These are phyloP conservation scores for Colletotrichum horii DNA, from an alignment of 2,329 filamentous ascomycete species.

Conservation along the genomic window DNA sequence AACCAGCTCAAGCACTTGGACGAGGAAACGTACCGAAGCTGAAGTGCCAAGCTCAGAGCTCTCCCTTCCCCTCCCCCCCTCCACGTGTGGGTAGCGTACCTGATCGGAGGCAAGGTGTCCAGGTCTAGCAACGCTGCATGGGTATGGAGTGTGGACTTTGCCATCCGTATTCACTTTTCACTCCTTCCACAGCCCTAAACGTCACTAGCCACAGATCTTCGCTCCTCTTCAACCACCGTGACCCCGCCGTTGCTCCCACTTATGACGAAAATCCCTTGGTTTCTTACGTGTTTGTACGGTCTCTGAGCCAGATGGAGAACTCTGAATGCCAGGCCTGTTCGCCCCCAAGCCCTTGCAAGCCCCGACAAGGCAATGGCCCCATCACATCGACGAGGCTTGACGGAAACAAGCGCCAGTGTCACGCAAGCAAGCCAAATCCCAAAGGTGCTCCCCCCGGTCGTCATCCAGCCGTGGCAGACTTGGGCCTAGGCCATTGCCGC, in stretches of 20 bases:
- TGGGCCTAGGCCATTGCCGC: neutral
- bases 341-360: neutral
- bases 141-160: neutral
- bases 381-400: slow-evolving; percentile 2
- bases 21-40: neutral
- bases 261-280: slow-evolving; percentile 9
- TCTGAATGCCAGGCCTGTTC: neutral
- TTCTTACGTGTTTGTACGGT: neutral
- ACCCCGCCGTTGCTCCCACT: neutral
- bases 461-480: slow-evolving; percentile 17
- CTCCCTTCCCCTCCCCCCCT: neutral
- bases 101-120: slow-evolving; percentile 3
- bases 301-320: neutral
- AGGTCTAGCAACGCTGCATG: neutral
- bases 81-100: slow-evolving; percentile 11
- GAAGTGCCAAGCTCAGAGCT: neutral
- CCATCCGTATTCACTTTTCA: neutral
- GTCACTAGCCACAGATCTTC: slow-evolving; percentile 24
- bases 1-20: neutral
- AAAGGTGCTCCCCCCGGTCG: neutral
- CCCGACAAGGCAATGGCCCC: neutral
- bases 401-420: slow-evolving; percentile 13
- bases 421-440: neutral
- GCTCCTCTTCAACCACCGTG: slow-evolving; percentile 6
- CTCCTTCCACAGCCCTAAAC: slow-evolving; percentile 13